Percentiles rank a stretch among this genome's conserved stretches.
phyloP scores from a whole-genome alignment of 1,139 yeast species.

The Debaryomyces nepalensis region DNA sequence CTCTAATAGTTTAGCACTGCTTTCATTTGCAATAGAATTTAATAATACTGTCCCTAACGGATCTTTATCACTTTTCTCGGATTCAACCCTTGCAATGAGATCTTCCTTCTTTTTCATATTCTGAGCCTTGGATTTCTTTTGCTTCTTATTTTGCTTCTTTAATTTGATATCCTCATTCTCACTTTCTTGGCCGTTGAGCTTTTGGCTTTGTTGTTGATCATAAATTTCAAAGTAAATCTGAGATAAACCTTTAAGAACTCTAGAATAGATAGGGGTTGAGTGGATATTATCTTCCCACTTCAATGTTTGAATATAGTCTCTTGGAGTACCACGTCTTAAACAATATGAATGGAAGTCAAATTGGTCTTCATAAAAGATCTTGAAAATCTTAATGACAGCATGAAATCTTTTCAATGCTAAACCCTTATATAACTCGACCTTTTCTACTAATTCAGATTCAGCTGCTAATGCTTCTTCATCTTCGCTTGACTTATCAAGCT shows the following conservation, averaged over 20 bases:
- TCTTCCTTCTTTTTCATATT: slow-evolving; percentile 43
- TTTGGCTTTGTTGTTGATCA: slow-evolving; percentile 24
- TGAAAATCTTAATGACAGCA: slow-evolving; percentile 69
- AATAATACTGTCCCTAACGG: slow-evolving; percentile 51
- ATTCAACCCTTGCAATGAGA: slow-evolving; percentile 45
- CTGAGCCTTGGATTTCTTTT: slow-evolving; percentile 42
- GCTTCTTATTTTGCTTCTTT: slow-evolving; percentile 34
- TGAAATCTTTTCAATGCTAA: slow-evolving; percentile 79
- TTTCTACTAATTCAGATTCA: slow-evolving; percentile 41
- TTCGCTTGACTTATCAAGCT: slow-evolving; percentile 16
- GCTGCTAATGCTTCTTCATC: slow-evolving; percentile 22
- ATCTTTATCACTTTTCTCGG: slow-evolving; percentile 52
- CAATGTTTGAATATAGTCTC: slow-evolving; percentile 76
- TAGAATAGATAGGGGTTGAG: slow-evolving; percentile 67
- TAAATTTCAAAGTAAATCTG: slow-evolving; percentile 57
- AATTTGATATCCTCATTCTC: slow-evolving; percentile 17
- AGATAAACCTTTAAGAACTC: slow-evolving; percentile 72
- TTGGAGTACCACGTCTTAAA: slow-evolving; percentile 87
- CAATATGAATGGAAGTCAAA: slow-evolving; percentile 94
- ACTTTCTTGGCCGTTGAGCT: slow-evolving; percentile 22
- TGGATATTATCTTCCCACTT: slow-evolving; percentile 81
- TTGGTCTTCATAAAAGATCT: slow-evolving; percentile 80
- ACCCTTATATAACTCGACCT: slow-evolving; percentile 57
- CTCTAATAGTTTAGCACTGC: slow-evolving; percentile 34
- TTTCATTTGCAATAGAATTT: slow-evolving; percentile 29